A percentile compares a stretch with the other conserved stretches of the same genome.
Conservation (phyloP, 495 filamentous ascomycete species). For the Aspergillus saccharolyticus region DNA sequence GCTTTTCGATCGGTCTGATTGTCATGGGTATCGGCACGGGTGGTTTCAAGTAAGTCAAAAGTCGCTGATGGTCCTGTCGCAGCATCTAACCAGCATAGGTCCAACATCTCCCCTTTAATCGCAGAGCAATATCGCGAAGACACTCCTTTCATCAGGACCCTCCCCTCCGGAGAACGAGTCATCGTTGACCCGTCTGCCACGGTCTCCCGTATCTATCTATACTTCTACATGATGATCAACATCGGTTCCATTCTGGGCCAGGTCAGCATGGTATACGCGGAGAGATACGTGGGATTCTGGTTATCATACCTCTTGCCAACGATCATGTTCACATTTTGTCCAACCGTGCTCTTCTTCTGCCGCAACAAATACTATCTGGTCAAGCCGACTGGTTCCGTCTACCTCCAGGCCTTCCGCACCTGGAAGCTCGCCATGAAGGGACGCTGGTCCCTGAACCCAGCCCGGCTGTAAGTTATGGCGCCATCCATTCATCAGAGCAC, state of each 20-base stretch:
- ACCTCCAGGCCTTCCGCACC: slow-evolving; percentile 52
- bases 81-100: slow-evolving; percentile 33
- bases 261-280: slow-evolving; percentile 55
- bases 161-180: slow-evolving; percentile 55
- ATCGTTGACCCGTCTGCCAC: slow-evolving; percentile 67
- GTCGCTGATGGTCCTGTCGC: not conserved
- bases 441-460: slow-evolving; percentile 54
- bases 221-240: slow-evolving; percentile 60
- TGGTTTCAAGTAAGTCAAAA: slow-evolving; percentile 55
- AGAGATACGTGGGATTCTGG: slow-evolving; percentile 74
- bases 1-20: slow-evolving; percentile 58
- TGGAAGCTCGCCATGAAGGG: slow-evolving; percentile 57
- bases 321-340: slow-evolving; percentile 50
- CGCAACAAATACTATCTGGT: slow-evolving; percentile 53
- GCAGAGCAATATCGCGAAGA: slow-evolving; percentile 48
- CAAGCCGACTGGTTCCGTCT: slow-evolving; percentile 60
- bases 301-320: slow-evolving; percentile 60
- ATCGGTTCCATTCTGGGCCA: slow-evolving; percentile 52
- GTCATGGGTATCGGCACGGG: slow-evolving; percentile 50
- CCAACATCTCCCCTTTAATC: slow-evolving; percentile 58
- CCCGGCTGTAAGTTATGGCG: slow-evolving; percentile 24
- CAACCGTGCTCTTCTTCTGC: slow-evolving; percentile 57
- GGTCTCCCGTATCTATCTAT: slow-evolving; percentile 34
- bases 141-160: slow-evolving; percentile 38
- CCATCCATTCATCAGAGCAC: not conserved